Base-by-base conservation (phyloP, 139 green algal species). In the Desmodesmus armatus region DNA sequence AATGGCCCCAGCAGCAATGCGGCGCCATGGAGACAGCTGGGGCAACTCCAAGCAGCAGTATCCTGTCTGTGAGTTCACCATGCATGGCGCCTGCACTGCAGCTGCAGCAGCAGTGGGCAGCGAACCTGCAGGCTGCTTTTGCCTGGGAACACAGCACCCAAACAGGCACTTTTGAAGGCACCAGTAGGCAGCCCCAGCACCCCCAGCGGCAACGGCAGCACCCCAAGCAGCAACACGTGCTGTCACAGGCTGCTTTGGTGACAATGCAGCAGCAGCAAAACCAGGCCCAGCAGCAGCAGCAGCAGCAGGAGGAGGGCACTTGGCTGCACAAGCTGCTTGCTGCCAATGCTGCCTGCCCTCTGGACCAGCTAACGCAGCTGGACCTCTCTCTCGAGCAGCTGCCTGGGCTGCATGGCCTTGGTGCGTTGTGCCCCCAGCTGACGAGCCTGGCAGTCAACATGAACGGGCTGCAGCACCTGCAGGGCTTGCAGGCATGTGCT, bases 361-460 rank as follows among this genome's bases (percentile, higher is more conserved):
- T 82, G 53, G 43, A 37, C 13, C 33, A 65, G n/a, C 55, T 87
- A 17, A 5, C 23, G 2, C 70, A 58, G 71, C 71, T 87, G 71
- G 71, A 87, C 15, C 55, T 87, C 39, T 78, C 70, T 44, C 71
- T 87, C 29, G 82, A 87, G 71, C 70, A 80, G 55, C 71, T 87
- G n/a, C 21, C 39, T 5, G n/a, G 19, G 1, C 71, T 87, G 70
- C 49, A 71, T 17, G 70, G 41, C 39, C 39, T 87, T 41, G 71
- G 41, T 15, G n/a, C 58, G 31, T 40, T 78, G 82, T 87, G 82
- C 55, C 71, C 82, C 19, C 31, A 82, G 17, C 55, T 87, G n/a
- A 39, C 41, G 71, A 58, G 47, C 19, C 60, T 87, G 13, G 53
- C 75, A 41, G 44, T 80, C 19, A 65, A 78, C 44, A 72, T 69